Evolutionary conservation across 73 alveolate genomes (phyloP), one percentile per base, ranked within the genome.

Genomic region (Tetrahymena thermophila): DNA sequence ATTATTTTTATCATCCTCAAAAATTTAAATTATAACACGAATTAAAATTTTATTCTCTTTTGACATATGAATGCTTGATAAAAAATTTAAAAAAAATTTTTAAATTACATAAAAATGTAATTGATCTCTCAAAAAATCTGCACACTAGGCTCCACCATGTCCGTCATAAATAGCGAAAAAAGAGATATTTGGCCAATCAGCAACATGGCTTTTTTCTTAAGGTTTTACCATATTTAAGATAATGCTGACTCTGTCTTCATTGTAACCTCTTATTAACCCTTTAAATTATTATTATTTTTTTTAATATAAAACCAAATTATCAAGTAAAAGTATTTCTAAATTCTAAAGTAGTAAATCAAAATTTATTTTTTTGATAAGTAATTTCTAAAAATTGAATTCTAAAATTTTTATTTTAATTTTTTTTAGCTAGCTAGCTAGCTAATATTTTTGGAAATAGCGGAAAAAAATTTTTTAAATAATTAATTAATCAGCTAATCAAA

Each of bases 261-360:
- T 98, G 56, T 98, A 97, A 34, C 96, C 95, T 85, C 99, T 96
- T 31, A 98, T 97, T 96, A 98, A 84, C 56, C 99, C 99, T 95
- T 28, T 71, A 2, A 28, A 19, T 71, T 28, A 71, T 28, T n/a
- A n/a, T n/a, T n/a, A n/a, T n/a, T n/a, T n/a, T 28, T 71, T 28
- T 28, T 25, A 71, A 28, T 15, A 71, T 28, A n/a, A 4, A 15
- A 8, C 15, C 15, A 40, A 40, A 40, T 40, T 40, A 40, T 7
- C 4, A 40, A 40, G 10, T 40, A 6, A 40, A 40, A 40, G 10
- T 8, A 40, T 40, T 6, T 40, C 10, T 40, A 40, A 40, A 40
- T 7, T 40, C 0, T 40, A 4, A 40, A 40, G 44, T 40, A 40
- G 44, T 4, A 40, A 40, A 40, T 40, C 10, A 7, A 40, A 6